These are phyloP conservation scores for Paramecium caudatum DNA, from an alignment of 73 alveolate species.

Conservation along the genomic window DNA sequence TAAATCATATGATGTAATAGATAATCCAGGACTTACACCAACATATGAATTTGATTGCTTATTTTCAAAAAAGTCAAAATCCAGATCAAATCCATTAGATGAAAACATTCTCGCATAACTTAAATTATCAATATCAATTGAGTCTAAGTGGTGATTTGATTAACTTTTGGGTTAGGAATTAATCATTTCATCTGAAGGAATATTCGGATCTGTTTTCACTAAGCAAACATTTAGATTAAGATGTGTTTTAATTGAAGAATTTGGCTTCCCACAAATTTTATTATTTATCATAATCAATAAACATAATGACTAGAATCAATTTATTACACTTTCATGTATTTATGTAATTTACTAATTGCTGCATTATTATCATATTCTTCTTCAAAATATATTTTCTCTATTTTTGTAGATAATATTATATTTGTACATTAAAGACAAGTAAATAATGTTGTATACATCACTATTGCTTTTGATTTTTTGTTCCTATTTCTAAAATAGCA, in stretches of 20 bases:
- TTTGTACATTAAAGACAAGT: background rate
- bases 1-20: background rate
- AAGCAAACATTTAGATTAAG: background rate
- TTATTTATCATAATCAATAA: background rate
- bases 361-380: background rate
- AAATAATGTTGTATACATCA: background rate
- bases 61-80: background rate
- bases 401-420: background rate
- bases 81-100: background rate
- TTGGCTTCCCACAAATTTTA: background rate
- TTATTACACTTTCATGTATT: background rate
- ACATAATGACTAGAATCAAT: background rate
- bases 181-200: background rate
- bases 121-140: background rate
- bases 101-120: slow-evolving; percentile 4
- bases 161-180: background rate
- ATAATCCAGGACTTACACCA: background rate
- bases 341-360: background rate
- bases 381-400: background rate
- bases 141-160: background rate
- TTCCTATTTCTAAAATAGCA: background rate
- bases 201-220: background rate
- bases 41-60: background rate
- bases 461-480: background rate
- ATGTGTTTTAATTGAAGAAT: no score